Conservation (phyloP, 441 rosid genomes). For the Brassica hybrid region DNA sequence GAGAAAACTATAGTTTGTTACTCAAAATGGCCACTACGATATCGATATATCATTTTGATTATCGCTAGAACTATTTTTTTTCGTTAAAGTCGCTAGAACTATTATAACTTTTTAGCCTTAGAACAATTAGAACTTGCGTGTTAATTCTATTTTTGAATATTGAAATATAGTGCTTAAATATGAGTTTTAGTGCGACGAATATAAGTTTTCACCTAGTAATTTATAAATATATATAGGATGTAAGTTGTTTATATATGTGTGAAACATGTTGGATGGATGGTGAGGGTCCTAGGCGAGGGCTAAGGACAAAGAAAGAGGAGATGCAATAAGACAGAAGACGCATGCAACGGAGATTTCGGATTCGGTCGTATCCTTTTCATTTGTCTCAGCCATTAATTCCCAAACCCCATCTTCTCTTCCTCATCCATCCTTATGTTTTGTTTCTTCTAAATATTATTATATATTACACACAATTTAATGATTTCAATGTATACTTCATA, state of each 20-base stretch:
- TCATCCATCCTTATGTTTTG: constrained; percentile 26
- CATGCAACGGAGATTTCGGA: constrained; percentile 37
- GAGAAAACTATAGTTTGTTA: background rate
- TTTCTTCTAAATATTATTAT: background rate
- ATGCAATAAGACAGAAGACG: constrained; percentile 38
- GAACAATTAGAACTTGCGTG: background rate
- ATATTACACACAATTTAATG: background rate
- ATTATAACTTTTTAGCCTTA: background rate
- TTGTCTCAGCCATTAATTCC: constrained; percentile 43
- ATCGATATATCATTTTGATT: background rate
- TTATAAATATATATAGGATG: background rate
- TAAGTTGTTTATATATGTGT: constrained; percentile 20
- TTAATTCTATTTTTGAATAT: background rate
- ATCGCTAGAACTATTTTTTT: background rate
- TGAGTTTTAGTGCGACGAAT: background rate
- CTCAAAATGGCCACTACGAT: background rate
- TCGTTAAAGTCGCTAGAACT: background rate
- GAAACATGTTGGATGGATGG: constrained; percentile 26
- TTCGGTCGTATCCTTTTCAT: constrained; percentile 43
- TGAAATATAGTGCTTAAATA: too few species aligned
- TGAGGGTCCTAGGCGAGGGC: too few species aligned
- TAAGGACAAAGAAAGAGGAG: constrained; percentile 24
- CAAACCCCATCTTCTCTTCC: constrained; percentile 37
- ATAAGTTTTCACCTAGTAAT: too few species aligned
- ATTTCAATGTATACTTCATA: background rate